Evolutionary conservation across 2,329 filamentous ascomycete species (phyloP), one percentile per base, ranked within the genome.

Genomic region (Pyrenophora teres): DNA sequence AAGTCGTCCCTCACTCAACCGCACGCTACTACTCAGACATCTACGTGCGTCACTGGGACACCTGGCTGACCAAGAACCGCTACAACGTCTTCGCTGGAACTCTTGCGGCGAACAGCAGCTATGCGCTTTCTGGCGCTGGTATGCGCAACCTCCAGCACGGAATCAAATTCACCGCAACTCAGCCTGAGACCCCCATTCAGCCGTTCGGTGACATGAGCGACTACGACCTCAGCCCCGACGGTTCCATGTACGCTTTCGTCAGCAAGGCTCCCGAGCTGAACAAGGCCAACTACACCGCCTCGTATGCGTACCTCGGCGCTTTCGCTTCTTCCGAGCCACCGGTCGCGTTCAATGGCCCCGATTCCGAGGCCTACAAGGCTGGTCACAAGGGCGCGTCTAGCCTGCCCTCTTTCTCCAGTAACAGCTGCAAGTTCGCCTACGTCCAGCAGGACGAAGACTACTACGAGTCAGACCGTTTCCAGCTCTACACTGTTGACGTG

Each of bases 21-120:
- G 90, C 83, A 16, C 86, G 84, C 64, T 81, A 90, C 30, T 94
- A 94, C 72, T 84, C 84, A 18, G 84, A 83, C 52, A 83, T 91
- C 32, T 94, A 89, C 66, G 86, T 88, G 23, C 84, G 90, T 21
- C 89, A 95, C 67, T 95, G 90, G 90, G 90, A 95, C 69, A 74
- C 80, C 4, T 95, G 88, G 77, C 78, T 86, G 30, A 85, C 82
- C 1, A 82, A 86, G 46, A 85, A 90, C 65, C 85, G 82, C 55
- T 87, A 86, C 66, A 83, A 88, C 1, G 80, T 96, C 13, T 94
- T 89, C 79, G 90, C 88, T 36, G 87, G 87, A 33, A 80, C 81
- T 2, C 72, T 94, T 27, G 59, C 62, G 4, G 60, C 57, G 2
- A 70, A 68, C 31, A 57, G 54, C 40, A 69, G 63, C 50, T 69